Percentiles rank a stretch among this genome's conserved stretches.
These are phyloP conservation scores for Pythium periplocum DNA, from an alignment of 352 stramenopile genomes.

Conservation along the genomic window DNA sequence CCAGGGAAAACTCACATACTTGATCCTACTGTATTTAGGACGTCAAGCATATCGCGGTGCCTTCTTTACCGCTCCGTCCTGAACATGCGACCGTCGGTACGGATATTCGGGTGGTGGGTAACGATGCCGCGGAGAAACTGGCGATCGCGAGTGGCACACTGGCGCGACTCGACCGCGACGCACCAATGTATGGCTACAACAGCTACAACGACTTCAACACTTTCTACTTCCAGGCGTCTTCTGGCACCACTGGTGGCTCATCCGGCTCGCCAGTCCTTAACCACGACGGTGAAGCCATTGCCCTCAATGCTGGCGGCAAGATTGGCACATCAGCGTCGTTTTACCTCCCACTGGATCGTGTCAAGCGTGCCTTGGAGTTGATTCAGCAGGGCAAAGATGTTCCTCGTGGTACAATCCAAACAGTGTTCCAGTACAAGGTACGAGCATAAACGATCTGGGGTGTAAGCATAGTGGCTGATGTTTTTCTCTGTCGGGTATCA, in stretches of 20 bases:
- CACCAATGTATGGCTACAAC: conserved; percentile 85
- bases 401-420: conserved; percentile 83
- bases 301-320: conserved; percentile 88
- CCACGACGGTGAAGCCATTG: conserved; percentile 82
- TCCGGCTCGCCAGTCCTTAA: conserved; percentile 89
- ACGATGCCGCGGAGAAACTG: conserved; percentile 91
- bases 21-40: conserved; percentile 28
- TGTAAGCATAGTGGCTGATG: too few species aligned
- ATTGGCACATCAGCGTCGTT: conserved; percentile 85
- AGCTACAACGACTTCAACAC: conserved; percentile 94
- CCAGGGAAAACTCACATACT: too few species aligned
- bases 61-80: conserved; percentile 71
- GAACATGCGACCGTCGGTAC: conserved; percentile 87
- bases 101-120: conserved; percentile 91
- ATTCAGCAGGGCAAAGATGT: conserved; percentile 68
- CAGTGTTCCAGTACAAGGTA: conserved; percentile 85
- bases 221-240: conserved; percentile 91
- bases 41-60: conserved; percentile 80
- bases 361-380: conserved; percentile 83
- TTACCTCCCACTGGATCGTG: conserved; percentile 87
- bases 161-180: conserved; percentile 86
- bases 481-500: conserved; percentile 7
- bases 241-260: conserved; percentile 79
- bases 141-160: conserved; percentile 90
- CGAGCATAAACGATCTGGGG: neutral